These are phyloP conservation scores for Acanthamoeba sp. DNA, from an alignment of 208 protist genomes.

Conservation along the genomic window DNA sequence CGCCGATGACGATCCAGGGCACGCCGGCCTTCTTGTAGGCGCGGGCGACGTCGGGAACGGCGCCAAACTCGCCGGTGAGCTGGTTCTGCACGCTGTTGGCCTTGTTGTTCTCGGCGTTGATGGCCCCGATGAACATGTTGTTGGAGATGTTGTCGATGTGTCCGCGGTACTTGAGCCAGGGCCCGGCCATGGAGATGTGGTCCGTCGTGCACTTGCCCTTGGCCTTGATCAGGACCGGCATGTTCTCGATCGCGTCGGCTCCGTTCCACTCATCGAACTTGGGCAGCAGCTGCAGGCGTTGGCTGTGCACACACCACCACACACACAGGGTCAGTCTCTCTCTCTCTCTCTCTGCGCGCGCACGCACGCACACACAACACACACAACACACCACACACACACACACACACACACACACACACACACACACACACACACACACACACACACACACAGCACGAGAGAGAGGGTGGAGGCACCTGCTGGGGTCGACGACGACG, in stretches of 20 bases:
- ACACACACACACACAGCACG: too few species aligned
- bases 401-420: too few species aligned
- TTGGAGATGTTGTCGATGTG: constrained; percentile 95
- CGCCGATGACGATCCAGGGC: constrained; percentile 92
- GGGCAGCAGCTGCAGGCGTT: constrained; percentile 87
- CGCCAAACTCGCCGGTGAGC: constrained; percentile 86
- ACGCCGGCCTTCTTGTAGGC: constrained; percentile 86
- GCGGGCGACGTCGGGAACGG: constrained; percentile 86
- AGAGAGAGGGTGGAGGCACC: too few species aligned
- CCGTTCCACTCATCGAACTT: constrained; percentile 90
- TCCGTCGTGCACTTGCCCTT: constrained; percentile 94
- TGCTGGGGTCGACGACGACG: constrained; percentile 86
- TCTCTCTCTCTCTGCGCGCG: too few species aligned
- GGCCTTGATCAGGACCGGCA: constrained; percentile 84
- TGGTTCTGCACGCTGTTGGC: constrained; percentile 89
- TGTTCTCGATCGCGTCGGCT: constrained; percentile 56
- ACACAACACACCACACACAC: too few species aligned
- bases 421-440: too few species aligned
- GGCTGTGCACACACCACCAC: neutral
- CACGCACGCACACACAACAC: too few species aligned
- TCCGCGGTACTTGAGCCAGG: constrained; percentile 92
- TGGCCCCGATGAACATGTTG: constrained; percentile 93
- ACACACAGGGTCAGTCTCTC: too few species aligned
- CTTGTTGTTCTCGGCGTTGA: constrained; percentile 90
- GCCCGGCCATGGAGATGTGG: constrained; percentile 92